Base-by-base conservation (phyloP, 176 grass and related monocot genomes). In the Oryza australiensis region DNA sequence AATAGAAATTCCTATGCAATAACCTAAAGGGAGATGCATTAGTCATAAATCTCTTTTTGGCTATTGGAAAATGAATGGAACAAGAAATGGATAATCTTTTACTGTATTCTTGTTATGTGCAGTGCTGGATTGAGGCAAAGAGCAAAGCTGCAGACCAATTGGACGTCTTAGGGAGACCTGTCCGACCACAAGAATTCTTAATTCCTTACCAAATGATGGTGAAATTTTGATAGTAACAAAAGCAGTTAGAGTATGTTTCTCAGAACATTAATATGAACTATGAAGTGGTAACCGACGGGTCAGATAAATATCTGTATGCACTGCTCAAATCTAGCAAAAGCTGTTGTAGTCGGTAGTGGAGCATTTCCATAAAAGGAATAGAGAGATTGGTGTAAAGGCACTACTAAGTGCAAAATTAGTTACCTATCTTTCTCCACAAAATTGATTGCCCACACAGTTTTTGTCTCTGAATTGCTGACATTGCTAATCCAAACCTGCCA, bases 311-410 rank as follows among this genome's bases (percentile, higher is more conserved):
- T 62, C 57, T 7, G 49, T n/a, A 64, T 64, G 64, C 12, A 13
- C 48, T 49, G 65, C 32, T 38, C 30, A 82, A 82, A 40, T 71
- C 5, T 20, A 70, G 40, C 75, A 68, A 71, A 68, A 82, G 53
- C 57, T 70, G 62, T 51, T 37, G 22, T 37, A 29, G 49, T 63
- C 5, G 26, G 45, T 68, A 70, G 49, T 81, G 85, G 64, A 82
- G 37, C 72, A 70, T 82, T 82, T 57, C 37, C 64, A 87, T 69
- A 75, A 76, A 82, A 64, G 9, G 71, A 62, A 82, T 62, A 67
- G 9, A 41, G 62, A 87, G 24, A 40, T 5, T 16, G 32, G 33
- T 10, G 46, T 68, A 62, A 53, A 86, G 67, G 38, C 64, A 63
- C 35, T 40, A 40, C 12, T 12, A 46, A 70, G 38, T 18, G 23